These are phyloP conservation scores for Davidsoniella australis DNA, from an alignment of 2,329 filamentous ascomycete species.

Conservation along the genomic window DNA sequence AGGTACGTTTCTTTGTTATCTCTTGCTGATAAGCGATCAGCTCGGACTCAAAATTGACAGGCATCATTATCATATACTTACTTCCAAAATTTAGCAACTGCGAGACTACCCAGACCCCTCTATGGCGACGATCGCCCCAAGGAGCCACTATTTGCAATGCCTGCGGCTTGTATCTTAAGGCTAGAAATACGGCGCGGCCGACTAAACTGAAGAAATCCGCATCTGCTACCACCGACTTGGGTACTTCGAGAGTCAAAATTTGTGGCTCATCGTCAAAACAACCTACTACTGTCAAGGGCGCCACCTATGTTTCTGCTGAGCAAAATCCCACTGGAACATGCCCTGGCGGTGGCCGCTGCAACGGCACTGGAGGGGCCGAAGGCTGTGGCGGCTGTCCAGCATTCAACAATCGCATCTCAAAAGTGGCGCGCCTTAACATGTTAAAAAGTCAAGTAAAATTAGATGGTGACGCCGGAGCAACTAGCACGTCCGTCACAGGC, in stretches of 20 bases:
- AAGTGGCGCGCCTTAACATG: conserved; percentile 56
- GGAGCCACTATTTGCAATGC: conserved; percentile 96
- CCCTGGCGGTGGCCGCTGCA: conserved; percentile 85
- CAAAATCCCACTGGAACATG: conserved; percentile 70
- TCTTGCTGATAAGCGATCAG: conserved; percentile 13
- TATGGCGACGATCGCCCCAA: conserved; percentile 86
- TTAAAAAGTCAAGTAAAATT: conserved; percentile 25
- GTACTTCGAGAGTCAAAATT: conserved; percentile 21
- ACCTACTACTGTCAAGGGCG: conserved; percentile 27
- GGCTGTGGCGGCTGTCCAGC: conserved; percentile 92
- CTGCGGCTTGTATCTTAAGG: conserved; percentile 87
- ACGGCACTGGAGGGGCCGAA: conserved; percentile 87
- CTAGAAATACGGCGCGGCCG: conserved; percentile 76
- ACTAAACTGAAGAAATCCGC: conserved; percentile 73
- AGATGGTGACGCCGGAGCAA: conserved; percentile 18
- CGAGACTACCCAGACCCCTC: conserved; percentile 76
- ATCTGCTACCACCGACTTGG: conserved; percentile 26
- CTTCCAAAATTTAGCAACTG: conserved; percentile 53
- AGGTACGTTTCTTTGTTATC: conserved; percentile 33
- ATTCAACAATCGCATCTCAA: conserved; percentile 91
- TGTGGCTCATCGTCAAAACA: conserved; percentile 23
- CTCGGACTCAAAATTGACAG: neutral
- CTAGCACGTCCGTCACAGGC: conserved; percentile 12
- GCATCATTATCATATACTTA: conserved; percentile 13
- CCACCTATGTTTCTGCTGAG: conserved; percentile 64